phyloP scores from a whole-genome alignment of 352 stramenopile species.

The Phytophthora pini region DNA sequence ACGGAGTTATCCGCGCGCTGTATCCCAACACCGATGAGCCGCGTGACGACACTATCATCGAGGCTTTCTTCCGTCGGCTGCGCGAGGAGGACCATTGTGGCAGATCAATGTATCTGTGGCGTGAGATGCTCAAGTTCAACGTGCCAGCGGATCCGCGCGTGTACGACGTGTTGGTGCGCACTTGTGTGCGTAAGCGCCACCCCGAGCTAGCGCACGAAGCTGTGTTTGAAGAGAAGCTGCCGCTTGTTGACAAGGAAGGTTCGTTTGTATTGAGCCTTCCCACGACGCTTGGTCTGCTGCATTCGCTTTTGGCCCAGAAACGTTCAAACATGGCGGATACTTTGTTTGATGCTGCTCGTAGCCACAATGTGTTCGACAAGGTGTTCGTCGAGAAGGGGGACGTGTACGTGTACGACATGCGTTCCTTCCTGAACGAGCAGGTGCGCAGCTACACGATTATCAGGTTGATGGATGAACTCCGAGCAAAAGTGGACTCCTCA shows the following conservation, averaged over 20 bases:
- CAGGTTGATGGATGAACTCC: constrained; percentile 65
- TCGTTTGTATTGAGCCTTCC: constrained; percentile 66
- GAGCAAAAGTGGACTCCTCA: constrained; percentile 46
- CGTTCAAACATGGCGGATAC: constrained; percentile 70
- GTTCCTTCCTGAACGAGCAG: constrained; percentile 57
- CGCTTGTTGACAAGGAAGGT: constrained; percentile 56
- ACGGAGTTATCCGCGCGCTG: constrained; percentile 78
- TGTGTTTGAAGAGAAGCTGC: constrained; percentile 69
- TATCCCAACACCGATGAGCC: constrained; percentile 85
- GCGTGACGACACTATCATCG: constrained; percentile 67
- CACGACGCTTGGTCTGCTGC: constrained; percentile 70
- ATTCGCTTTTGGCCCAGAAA: constrained; percentile 75
- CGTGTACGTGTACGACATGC: constrained; percentile 71
- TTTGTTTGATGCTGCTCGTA: constrained; percentile 60
- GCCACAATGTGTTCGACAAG: constrained; percentile 58
- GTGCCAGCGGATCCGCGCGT: constrained; percentile 73
- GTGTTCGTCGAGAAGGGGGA: constrained; percentile 55
- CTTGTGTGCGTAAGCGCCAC: constrained; percentile 85
- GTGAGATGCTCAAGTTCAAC: constrained; percentile 80
- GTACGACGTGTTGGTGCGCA: constrained; percentile 84
- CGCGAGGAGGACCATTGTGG: constrained; percentile 88
- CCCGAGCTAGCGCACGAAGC: constrained; percentile 79
- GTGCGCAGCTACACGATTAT: constrained; percentile 72
- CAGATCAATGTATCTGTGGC: constrained; percentile 86
- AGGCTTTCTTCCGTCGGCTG: constrained; percentile 84